Base-by-base conservation (phyloP, 2,329 filamentous ascomycete genomes). In the Sclerotinia sclerotiorum region DNA sequence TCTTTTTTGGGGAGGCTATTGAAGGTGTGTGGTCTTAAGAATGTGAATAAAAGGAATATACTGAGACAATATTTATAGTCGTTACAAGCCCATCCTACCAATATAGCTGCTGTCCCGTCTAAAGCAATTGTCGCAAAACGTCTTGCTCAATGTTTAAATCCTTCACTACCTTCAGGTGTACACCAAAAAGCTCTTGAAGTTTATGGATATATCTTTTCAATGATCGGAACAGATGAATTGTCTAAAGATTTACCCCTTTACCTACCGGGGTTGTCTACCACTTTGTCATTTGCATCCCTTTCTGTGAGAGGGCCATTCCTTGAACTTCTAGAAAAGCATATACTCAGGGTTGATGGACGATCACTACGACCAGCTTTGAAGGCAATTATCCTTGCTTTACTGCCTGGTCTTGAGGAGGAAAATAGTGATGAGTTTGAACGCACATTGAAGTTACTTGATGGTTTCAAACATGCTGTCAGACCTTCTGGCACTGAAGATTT, bases 121-220 rank as follows among this genome's bases (percentile, higher is more conserved):
- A 97, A 94, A 81, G 83, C 87, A 24, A 84, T 89, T 68, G 90
- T 99, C 77, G 91, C 95, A 76, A 95, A 96, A 80, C 91, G 94
- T 75, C 84, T 99, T 69, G 91, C 95, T 55, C 95, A 99, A 84
- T 99, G 95, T 78, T 84, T 99, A 73, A 97, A 97, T 78, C 94
- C 95, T 49, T 89, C 92, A 27, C 83, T 99, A 64, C 95, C 95
- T 19, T 97, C 95, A 0, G 95, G 95, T 39, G 96, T 99, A 24
- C 95, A 99, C 80, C 96, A 99, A 79, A 99, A 98, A 79, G 89
- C 95, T 1, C 85, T 99, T 68, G 95, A 99, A 79, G 92, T 98
- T 54, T 99, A 99, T 79, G 88, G 84, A 58, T 93, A 93, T 77
- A 88, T 98, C 72, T 99, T 99, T 77, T 87, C 89, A 27, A 85